These are phyloP conservation scores for Kwoniella europaea DNA, from an alignment of 768 basidiomycete species.

Conservation along the genomic window DNA sequence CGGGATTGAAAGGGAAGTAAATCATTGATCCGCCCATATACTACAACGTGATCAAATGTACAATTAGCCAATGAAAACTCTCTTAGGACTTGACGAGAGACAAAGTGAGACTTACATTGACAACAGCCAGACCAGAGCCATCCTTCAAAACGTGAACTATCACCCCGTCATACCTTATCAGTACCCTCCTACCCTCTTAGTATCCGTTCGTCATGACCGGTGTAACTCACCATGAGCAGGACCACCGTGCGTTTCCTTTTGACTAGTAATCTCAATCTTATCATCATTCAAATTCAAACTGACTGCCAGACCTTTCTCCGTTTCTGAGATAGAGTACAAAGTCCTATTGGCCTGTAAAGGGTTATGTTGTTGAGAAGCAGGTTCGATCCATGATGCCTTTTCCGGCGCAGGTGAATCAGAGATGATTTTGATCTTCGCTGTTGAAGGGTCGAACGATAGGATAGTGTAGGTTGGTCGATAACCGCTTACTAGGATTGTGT, in stretches of 20 bases:
- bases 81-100: background rate
- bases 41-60: conserved; percentile 57
- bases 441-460: conserved; percentile 67
- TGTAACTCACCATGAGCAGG: conserved; percentile 46
- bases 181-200: too few species aligned
- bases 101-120: conserved; percentile 67
- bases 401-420: conserved; percentile 46
- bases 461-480: conserved; percentile 68
- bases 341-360: conserved; percentile 50
- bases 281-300: conserved; percentile 66
- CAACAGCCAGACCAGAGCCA: conserved; percentile 67
- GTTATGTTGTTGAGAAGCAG: conserved; percentile 63
- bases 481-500: conserved; percentile 50
- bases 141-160: conserved; percentile 68
- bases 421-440: conserved; percentile 61
- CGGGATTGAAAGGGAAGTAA: conserved; percentile 64
- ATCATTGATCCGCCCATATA: conserved; percentile 71
- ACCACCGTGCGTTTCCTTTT: conserved; percentile 37
- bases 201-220: too few species aligned
- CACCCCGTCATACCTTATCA: background rate
- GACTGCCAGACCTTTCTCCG: conserved; percentile 68
- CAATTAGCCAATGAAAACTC: too few species aligned
- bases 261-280: conserved; percentile 61
- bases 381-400: conserved; percentile 75
- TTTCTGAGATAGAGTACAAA: conserved; percentile 70